Base-by-base conservation (phyloP, 2,329 filamentous ascomycete species). In the Aspergillus aculeatinus region DNA sequence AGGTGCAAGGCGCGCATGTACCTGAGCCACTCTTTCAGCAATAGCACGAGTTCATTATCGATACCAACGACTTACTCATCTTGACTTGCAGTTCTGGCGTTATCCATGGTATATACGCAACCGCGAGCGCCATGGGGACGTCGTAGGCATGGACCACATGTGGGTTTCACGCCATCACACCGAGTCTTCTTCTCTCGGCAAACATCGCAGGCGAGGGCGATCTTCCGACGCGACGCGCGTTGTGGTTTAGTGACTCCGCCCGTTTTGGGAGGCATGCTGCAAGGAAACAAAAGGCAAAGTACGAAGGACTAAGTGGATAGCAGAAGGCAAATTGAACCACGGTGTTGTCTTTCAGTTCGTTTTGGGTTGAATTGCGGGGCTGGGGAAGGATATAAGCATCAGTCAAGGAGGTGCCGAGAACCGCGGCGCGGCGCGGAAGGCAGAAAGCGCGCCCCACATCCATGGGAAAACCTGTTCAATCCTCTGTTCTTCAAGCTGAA, bases 141-240 rank as follows among this genome's bases (percentile, higher is more conserved):
- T 12, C 73, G 71, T 48, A 66, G 67, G 55, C 79, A 81, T 2
- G 75, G 74, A n/a, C 74, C 76, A 65, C 79, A 81, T 12, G 80
- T 74, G 25, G 79, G 79, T 63, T 79, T 79, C n/a, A 57, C 68
- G 21, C 78, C 77, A 62, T 80, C 77, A 57, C 78, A 80, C 1
- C 76, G 73, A 5, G 75, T 68, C 62, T 80, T 80, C 51, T 76
- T 74, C 55, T 76, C 72, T 29, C 77, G 70, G 56, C 79, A 80
- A 3, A 74, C 70, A 57, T 79, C 77, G 60, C 79, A 80, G 14
- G 77, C 78, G 6, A 79, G 65, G 1, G 75, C 67, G n/a, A 79
- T 70, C 58, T 70, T 68, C 48, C 67, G 68, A 33, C 66, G 67
- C 21, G 42, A 16, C 9, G 53, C 19, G 19, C 53, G 53, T 29